Conservation (phyloP, 2,329 filamentous ascomycete species). For the Myotisia sp. region DNA sequence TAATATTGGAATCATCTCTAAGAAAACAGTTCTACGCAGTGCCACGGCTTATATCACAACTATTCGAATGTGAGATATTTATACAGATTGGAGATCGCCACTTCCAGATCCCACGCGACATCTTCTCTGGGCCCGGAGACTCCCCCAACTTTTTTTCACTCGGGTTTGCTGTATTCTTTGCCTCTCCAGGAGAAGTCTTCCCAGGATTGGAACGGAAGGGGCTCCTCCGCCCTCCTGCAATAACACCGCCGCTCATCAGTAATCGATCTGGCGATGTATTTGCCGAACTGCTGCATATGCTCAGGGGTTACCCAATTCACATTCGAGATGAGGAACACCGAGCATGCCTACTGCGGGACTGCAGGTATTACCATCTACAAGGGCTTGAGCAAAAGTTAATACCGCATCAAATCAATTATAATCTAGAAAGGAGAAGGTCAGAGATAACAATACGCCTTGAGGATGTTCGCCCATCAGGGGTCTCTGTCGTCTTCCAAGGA, state of each 20-base stretch:
- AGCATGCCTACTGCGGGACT: slow-evolving; percentile 64
- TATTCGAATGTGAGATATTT: slow-evolving; percentile 84
- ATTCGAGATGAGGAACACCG: slow-evolving; percentile 67
- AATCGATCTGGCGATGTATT: slow-evolving; percentile 74
- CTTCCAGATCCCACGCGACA: slow-evolving; percentile 78
- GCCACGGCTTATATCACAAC: slow-evolving; percentile 74
- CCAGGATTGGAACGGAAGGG: slow-evolving; percentile 67
- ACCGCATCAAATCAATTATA: slow-evolving; percentile 60
- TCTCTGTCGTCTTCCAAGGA: slow-evolving; percentile 49
- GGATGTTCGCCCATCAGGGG: slow-evolving; percentile 76
- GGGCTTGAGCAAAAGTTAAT: slow-evolving; percentile 80
- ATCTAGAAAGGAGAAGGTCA: slow-evolving; percentile 49
- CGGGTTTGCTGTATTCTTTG: slow-evolving; percentile 79
- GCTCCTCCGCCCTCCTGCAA: slow-evolving; percentile 73
- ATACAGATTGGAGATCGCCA: slow-evolving; percentile 75
- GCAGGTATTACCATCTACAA: slow-evolving; percentile 84
- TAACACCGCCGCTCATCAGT: slow-evolving; percentile 67
- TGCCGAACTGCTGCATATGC: slow-evolving; percentile 61
- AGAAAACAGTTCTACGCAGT: too few relatives aligned
- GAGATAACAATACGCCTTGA: slow-evolving; percentile 72
- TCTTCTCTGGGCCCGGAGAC: slow-evolving; percentile 75
- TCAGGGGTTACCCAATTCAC: slow-evolving; percentile 69
- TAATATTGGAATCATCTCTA: too few relatives aligned
- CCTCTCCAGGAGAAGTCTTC: slow-evolving; percentile 63
- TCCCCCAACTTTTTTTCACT: slow-evolving; percentile 93